Evolutionary conservation across 2,329 filamentous ascomycete genomes (phyloP).

Genomic region (Pseudopyrenochaeta lycopersici): DNA sequence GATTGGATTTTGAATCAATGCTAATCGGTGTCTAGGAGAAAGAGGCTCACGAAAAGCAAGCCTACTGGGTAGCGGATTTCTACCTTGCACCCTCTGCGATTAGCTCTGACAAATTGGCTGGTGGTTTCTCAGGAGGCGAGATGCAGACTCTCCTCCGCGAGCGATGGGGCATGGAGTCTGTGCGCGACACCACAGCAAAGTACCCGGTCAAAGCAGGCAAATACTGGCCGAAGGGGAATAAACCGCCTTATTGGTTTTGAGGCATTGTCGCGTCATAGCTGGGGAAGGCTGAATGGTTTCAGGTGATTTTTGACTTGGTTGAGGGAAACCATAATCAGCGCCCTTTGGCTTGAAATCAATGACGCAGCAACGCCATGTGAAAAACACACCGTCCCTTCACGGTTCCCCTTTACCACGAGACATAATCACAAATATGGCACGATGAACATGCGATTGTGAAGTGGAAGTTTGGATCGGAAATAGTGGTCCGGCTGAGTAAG

Average conservation of each 20-base stretch:
- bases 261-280: not conserved
- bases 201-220: slow-evolving; percentile 7
- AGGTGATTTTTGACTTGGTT: not conserved
- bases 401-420: no score
- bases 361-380: no score
- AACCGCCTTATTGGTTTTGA: not conserved
- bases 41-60: not conserved
- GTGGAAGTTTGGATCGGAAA: not conserved
- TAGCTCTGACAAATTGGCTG: not conserved
- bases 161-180: slow-evolving; percentile 17
- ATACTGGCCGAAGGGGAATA: slow-evolving; percentile 14
- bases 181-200: slow-evolving; percentile 1
- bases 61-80: not conserved
- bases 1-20: no score
- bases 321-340: not conserved
- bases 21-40: slow-evolving; percentile 10
- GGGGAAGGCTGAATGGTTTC: not conserved
- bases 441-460: slow-evolving; percentile 9
- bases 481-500: slow-evolving; percentile 1
- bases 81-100: not conserved
- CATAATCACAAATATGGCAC: not conserved
- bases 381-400: no score
- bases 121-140: not conserved
- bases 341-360: no score
- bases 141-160: slow-evolving; percentile 3